phyloP scores from a whole-genome alignment of 2,329 filamentous ascomycete species.

The Cladosporium austrohemisphaericum region DNA sequence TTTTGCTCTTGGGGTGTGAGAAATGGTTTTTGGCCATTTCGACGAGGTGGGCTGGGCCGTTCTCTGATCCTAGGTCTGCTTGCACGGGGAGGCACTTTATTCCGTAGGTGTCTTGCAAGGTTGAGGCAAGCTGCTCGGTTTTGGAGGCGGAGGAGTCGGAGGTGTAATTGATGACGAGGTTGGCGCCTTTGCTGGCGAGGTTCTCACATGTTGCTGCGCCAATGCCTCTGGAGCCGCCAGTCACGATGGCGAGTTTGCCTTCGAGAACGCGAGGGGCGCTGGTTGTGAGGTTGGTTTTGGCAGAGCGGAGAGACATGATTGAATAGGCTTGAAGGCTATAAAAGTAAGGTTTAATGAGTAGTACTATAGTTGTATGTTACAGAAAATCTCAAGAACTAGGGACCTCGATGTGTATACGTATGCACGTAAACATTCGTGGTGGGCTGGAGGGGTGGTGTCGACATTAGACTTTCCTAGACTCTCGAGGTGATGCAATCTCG shows the following conservation, averaged over 20 bases:
- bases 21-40: slow-evolving; percentile 58
- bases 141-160: slow-evolving; percentile 55
- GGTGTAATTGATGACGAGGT: slow-evolving; percentile 68
- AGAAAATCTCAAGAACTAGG: background rate
- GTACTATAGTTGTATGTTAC: background rate
- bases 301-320: slow-evolving; percentile 9
- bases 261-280: slow-evolving; percentile 44
- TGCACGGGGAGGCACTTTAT: slow-evolving; percentile 62
- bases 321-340: background rate
- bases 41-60: slow-evolving; percentile 59
- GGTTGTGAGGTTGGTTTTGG: slow-evolving; percentile 8
- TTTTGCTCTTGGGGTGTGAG: slow-evolving; percentile 48
- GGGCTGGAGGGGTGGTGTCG: slow-evolving; percentile 1
- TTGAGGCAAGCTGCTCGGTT: slow-evolving; percentile 52
- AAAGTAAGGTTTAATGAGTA: background rate
- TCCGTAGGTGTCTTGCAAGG: slow-evolving; percentile 55
- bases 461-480: slow-evolving; percentile 9
- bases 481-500: slow-evolving; percentile 8
- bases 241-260: slow-evolving; percentile 75
- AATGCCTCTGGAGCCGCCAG: slow-evolving; percentile 76
- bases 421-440: background rate
- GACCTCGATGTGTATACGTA: background rate
- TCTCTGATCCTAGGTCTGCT: slow-evolving; percentile 65
- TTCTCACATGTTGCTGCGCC: slow-evolving; percentile 65
- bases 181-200: slow-evolving; percentile 68